phyloP scores from a whole-genome alignment of 176 grass and related monocot genomes.

The Lolium multiflorum region DNA sequence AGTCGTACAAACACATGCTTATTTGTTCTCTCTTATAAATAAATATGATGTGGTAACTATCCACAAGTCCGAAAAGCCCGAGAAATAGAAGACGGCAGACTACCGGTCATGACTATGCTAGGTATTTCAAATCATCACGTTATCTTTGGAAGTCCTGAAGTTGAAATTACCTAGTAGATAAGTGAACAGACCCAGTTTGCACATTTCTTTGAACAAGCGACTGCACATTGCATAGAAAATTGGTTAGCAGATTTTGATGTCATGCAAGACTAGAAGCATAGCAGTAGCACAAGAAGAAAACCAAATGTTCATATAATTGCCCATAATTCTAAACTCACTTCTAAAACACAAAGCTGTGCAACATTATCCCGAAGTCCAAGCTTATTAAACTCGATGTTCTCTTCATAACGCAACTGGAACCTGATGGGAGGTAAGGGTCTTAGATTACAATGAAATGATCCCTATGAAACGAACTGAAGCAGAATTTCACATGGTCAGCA shows the following conservation, averaged over 20 bases:
- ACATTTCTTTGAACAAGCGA: slow-evolving; percentile 45
- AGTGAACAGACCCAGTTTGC: slow-evolving; percentile 54
- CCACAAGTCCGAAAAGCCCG: not conserved
- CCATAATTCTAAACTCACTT: slow-evolving; percentile 56
- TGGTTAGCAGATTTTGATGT: slow-evolving; percentile 34
- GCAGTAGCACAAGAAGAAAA: not conserved
- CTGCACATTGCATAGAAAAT: slow-evolving; percentile 55
- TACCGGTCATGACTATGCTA: not conserved
- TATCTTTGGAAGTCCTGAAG: slow-evolving; percentile 26
- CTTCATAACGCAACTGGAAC: slow-evolving; percentile 76
- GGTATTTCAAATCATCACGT: slow-evolving; percentile 1
- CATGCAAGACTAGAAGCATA: slow-evolving; percentile 29
- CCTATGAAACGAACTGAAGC: not conserved
- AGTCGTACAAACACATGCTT: slow-evolving; percentile 34
- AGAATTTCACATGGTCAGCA: slow-evolving; percentile 2
- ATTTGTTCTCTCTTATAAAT: slow-evolving; percentile 26
- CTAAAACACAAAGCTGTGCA: slow-evolving; percentile 94
- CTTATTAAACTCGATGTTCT: slow-evolving; percentile 84
- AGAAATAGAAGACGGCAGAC: slow-evolving; percentile 31
- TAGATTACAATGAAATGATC: slow-evolving; percentile 14
- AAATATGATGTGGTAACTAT: slow-evolving; percentile 18
- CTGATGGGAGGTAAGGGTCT: slow-evolving; percentile 49
- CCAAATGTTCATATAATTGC: slow-evolving; percentile 34
- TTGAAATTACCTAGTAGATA: slow-evolving; percentile 63
- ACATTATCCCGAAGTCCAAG: slow-evolving; percentile 93